Percentiles rank a stretch among this genome's conserved stretches.
phyloP scores from a whole-genome alignment of 169 alveolate genomes.

The Blepharisma undulans region DNA sequence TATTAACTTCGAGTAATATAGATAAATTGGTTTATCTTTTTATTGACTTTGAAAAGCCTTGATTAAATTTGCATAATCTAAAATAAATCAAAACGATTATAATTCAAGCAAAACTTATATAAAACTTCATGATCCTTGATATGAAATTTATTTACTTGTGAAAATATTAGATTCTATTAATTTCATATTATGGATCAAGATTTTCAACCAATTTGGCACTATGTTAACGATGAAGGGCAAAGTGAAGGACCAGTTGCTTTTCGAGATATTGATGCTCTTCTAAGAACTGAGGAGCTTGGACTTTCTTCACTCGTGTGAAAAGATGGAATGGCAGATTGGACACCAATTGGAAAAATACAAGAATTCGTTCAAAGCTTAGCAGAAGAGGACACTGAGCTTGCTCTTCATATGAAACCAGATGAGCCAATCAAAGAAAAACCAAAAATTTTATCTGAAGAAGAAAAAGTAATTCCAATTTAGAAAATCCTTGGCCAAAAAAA shows the following conservation, averaged over 20 bases:
- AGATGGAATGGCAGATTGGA: slow-evolving; percentile 33
- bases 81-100: neutral
- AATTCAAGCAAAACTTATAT: no score
- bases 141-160: neutral
- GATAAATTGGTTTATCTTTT: no score
- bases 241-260: slow-evolving; percentile 19
- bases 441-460: neutral
- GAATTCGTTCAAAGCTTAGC: slow-evolving; percentile 14
- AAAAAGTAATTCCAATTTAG: slow-evolving; percentile 27
- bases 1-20: neutral
- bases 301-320: slow-evolving; percentile 16
- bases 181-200: neutral
- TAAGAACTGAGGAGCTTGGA: slow-evolving; percentile 29
- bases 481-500: slow-evolving; percentile 8
- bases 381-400: slow-evolving; percentile 25
- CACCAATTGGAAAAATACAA: neutral
- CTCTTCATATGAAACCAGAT: slow-evolving; percentile 9
- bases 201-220: slow-evolving; percentile 10
- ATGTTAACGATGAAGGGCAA: neutral
- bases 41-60: no score
- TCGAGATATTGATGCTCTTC: slow-evolving; percentile 37
- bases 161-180: no score
- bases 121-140: neutral
- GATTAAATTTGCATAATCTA: neutral
- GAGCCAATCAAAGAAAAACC: neutral